Percentiles rank a stretch among this genome's conserved stretches.
phyloP scores from a whole-genome alignment of 2,329 filamentous ascomycete species.

The Ophiostoma sp. region DNA sequence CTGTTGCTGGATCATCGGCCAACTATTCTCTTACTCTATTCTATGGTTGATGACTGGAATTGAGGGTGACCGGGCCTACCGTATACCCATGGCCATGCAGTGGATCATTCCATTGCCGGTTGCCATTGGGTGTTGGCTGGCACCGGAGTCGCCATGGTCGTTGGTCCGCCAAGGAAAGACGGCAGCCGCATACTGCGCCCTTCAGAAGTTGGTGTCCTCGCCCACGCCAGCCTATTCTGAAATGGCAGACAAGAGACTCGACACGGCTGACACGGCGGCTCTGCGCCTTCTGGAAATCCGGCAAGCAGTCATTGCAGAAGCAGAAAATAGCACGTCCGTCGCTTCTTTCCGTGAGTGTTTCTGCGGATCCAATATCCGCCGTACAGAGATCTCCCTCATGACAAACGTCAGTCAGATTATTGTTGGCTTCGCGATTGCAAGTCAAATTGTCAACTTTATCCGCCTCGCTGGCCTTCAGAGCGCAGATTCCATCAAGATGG shows the following conservation, averaged over 20 bases:
- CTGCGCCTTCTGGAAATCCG: conserved; percentile 46
- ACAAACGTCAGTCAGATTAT: conserved; percentile 32
- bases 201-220: conserved; percentile 22
- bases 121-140: conserved; percentile 23
- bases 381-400: conserved; percentile 49
- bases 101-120: conserved; percentile 27
- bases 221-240: background rate
- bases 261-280: conserved; percentile 27
- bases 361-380: conserved; percentile 44
- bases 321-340: conserved; percentile 42
- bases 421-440: conserved; percentile 37
- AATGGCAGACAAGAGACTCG: background rate
- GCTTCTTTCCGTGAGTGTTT: conserved; percentile 50
- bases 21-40: conserved; percentile 25
- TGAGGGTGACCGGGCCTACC: conserved; percentile 26
- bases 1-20: conserved; percentile 29
- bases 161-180: conserved; percentile 38
- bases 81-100: conserved; percentile 27
- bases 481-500: conserved; percentile 39
- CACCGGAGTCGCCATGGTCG: conserved; percentile 28
- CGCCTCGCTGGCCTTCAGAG: conserved; percentile 35
- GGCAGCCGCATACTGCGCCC: conserved; percentile 18
- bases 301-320: conserved; percentile 53
- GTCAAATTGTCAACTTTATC: conserved; percentile 31
- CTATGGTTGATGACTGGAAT: conserved; percentile 25